Conservation (phyloP, 441 rosid genomes). For the Eruca vesicaria region DNA sequence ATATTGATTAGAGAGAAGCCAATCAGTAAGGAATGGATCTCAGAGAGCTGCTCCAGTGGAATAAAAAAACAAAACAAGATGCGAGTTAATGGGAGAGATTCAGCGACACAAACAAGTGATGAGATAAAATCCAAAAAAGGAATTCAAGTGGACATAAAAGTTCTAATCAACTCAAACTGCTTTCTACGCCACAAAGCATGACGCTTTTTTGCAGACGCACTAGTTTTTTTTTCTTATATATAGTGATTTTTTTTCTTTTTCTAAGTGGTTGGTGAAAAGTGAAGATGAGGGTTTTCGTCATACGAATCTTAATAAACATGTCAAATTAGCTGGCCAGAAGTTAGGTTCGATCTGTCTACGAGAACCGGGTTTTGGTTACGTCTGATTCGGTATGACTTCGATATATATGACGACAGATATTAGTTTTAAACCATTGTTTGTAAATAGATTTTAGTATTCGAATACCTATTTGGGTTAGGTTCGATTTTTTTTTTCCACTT, state of each 20-base stretch:
- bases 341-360: neutral
- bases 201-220: conserved; percentile 2
- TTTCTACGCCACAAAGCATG: conserved; percentile 26
- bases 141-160: conserved; percentile 31
- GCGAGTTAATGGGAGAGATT: conserved; percentile 4
- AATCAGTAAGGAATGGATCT: conserved; percentile 19
- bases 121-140: conserved; percentile 14
- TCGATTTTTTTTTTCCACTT: neutral
- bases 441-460: neutral
- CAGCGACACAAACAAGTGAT: conserved; percentile 32
- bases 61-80: neutral
- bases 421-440: neutral
- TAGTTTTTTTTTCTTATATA: neutral
- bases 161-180: conserved; percentile 6
- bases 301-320: neutral
- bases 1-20: conserved; percentile 1
- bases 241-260: neutral
- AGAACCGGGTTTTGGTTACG: neutral
- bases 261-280: conserved; percentile 21
- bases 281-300: neutral
- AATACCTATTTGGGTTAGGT: neutral
- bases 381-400: neutral
- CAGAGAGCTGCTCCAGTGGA: conserved; percentile 8
- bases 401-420: neutral
- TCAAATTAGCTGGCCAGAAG: neutral